Base-by-base conservation (phyloP, 768 basidiomycete genomes). In the Tylopilus plumbeoviolaceoides region DNA sequence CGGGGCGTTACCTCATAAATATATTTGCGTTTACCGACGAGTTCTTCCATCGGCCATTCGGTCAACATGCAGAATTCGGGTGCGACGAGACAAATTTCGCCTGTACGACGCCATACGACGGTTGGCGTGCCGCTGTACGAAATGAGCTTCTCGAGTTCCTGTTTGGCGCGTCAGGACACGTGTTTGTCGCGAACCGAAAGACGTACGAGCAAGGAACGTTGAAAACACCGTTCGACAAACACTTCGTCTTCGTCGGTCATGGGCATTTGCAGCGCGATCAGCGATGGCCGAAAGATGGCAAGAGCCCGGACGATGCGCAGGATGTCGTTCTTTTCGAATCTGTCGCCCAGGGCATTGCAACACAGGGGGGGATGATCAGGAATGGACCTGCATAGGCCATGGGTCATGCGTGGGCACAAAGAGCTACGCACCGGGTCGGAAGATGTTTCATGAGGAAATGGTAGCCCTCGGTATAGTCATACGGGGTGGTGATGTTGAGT, bases 221-320 rank as follows among this genome's bases (percentile, higher is more conserved):
- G 95, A 68, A 98, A 95, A 59, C 91, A 95, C 65, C 87, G 86
- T 72, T 98, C 95, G 47, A 95, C 87, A 69, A 98, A 98, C 3
- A 95, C 80, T 69, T 98, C 95, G 72, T 98, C 95, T 62, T 97
- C 94, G 52, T 93, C 83, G 17, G 92, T 89, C 68, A 98, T 76
- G 27, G 95, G 93, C 95, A 98, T 97, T 80, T 98, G 95, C 48
- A 98, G 74, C 25, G 95, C 95, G 63, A 98, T 98, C 51, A 98
- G 79, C 53, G 91, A 95, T n/a, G 95, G 95, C 51, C 95, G 81
- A 68, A 93, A 95, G 35, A 95, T 91, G 18, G 95, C 95, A 50
- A 98, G 77, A 27, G 95, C 91, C 48, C 94, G 87, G 41, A 98
- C 94, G 60, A 98, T 87, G 52, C 93, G 91, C 40, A 98, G 72